A percentile compares a stretch with the other conserved stretches of the same genome.
phyloP scores from a whole-genome alignment of 768 basidiomycete species.

The Boletus tylopilopsis region DNA sequence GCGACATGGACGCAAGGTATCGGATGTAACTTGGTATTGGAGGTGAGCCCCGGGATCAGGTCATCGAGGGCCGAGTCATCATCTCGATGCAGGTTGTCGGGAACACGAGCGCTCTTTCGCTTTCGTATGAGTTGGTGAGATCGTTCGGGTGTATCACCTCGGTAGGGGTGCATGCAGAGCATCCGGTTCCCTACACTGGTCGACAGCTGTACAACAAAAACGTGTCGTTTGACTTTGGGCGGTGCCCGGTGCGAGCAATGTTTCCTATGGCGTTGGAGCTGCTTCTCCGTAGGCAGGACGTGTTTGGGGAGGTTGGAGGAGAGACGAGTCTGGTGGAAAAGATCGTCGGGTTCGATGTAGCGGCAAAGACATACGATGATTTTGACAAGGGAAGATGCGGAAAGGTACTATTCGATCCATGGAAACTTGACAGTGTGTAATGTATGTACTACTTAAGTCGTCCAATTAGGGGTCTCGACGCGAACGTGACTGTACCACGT shows the following conservation, averaged over 20 bases:
- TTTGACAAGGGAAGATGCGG: constrained; percentile 74
- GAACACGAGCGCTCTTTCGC: constrained; percentile 55
- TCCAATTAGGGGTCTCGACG: not conserved
- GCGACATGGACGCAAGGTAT: constrained; percentile 50
- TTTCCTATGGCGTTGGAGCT: constrained; percentile 69
- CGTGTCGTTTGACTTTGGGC: constrained; percentile 74
- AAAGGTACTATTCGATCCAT: constrained; percentile 76
- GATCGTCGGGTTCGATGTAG: constrained; percentile 57
- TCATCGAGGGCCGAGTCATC: not conserved
- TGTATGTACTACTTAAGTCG: not conserved
- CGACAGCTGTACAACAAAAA: constrained; percentile 70
- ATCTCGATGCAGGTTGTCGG: constrained; percentile 56
- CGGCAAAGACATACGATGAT: constrained; percentile 53
- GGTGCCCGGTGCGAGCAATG: constrained; percentile 77
- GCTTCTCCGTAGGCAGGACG: constrained; percentile 63
- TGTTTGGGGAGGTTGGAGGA: constrained; percentile 69
- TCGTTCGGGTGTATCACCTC: constrained; percentile 74
- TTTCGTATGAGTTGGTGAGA: constrained; percentile 68
- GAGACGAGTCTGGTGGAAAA: constrained; percentile 62
- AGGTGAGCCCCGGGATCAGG: constrained; percentile 39
- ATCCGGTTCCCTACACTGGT: constrained; percentile 52
- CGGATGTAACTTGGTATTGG: constrained; percentile 64
- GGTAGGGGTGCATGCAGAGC: constrained; percentile 65
- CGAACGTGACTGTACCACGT: constrained; percentile 22
- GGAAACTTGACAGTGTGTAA: constrained; percentile 36